Evolutionary conservation across 352 stramenopile species (phyloP).

Genomic region (Pilasporangium apinafurcum): DNA sequence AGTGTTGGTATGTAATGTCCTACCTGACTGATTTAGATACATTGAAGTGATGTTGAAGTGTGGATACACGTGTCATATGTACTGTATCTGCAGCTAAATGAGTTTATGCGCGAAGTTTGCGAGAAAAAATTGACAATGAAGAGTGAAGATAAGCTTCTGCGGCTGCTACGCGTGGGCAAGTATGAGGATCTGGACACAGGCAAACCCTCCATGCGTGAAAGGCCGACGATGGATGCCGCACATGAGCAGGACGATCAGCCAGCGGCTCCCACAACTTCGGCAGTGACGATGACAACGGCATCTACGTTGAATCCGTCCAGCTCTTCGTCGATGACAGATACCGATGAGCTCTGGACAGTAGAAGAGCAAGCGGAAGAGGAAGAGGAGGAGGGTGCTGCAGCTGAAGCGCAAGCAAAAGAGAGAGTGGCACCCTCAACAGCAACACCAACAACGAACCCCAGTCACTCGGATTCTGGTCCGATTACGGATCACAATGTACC

Average conservation of each 20-base stretch:
- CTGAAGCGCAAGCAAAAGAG: too few species aligned
- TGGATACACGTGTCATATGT: neutral
- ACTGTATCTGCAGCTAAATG: constrained; percentile 33
- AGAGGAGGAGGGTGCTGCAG: too few species aligned
- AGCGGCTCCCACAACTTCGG: constrained; percentile 7
- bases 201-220: constrained; percentile 15
- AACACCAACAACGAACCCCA: too few species aligned
- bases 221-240: constrained; percentile 6
- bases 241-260: constrained; percentile 2
- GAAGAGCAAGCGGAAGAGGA: neutral
- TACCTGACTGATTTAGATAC: neutral
- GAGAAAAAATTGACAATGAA: constrained; percentile 26
- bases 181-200: constrained; percentile 26
- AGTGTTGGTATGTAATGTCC: constrained; percentile 60
- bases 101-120: constrained; percentile 62
- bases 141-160: constrained; percentile 39
- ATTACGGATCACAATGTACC: too few species aligned
- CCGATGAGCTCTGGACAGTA: neutral
- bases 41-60: neutral
- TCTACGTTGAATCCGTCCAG: neutral
- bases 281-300: constrained; percentile 8
- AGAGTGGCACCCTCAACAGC: too few species aligned
- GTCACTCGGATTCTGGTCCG: too few species aligned
- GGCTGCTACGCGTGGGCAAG: constrained; percentile 52
- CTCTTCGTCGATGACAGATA: neutral